Percentiles rank a stretch among this genome's conserved stretches.
phyloP scores from a whole-genome alignment of 1,284 basidiomycete species.

The Tremellales sp. region DNA sequence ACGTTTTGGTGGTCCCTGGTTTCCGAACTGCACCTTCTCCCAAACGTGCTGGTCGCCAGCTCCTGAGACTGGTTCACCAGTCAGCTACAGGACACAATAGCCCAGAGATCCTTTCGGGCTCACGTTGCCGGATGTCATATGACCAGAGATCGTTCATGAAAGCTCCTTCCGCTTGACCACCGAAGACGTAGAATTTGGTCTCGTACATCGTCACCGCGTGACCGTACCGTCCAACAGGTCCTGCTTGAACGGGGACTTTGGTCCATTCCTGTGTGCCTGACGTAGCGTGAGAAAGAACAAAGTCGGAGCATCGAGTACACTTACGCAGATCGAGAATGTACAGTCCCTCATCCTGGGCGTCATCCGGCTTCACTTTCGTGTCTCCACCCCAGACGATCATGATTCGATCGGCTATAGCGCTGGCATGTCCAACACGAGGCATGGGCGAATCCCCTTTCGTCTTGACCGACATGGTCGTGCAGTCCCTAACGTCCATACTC shows the following conservation, averaged over 20 bases:
- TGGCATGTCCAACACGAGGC: conserved; percentile 90
- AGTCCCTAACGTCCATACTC: conserved; percentile 74
- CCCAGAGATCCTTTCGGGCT: conserved; percentile 43
- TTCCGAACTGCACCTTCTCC: conserved; percentile 69
- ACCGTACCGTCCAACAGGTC: conserved; percentile 86
- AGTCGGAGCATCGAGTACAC: conserved; percentile 38
- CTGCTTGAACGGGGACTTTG: conserved; percentile 65
- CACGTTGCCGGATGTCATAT: conserved; percentile 91
- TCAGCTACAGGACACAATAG: conserved; percentile 4
- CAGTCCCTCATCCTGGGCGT: conserved; percentile 86
- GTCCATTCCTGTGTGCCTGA: conserved; percentile 91
- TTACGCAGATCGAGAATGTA: conserved; percentile 92
- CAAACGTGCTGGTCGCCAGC: conserved; percentile 56
- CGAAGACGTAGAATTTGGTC: conserved; percentile 90
- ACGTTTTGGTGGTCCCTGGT: conserved; percentile 72
- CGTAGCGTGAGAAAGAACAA: background rate
- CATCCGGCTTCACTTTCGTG: conserved; percentile 68
- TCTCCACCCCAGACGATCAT: conserved; percentile 99
- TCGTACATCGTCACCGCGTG: conserved; percentile 92
- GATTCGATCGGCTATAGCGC: conserved; percentile 91
- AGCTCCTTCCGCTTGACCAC: conserved; percentile 92
- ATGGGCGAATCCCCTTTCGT: conserved; percentile 87
- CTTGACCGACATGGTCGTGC: conserved; percentile 71
- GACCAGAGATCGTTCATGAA: conserved; percentile 96
- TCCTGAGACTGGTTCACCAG: conserved; percentile 12